Conservation (phyloP, 2,329 filamentous ascomycete genomes). For the Pestalotiopsis sp. region DNA sequence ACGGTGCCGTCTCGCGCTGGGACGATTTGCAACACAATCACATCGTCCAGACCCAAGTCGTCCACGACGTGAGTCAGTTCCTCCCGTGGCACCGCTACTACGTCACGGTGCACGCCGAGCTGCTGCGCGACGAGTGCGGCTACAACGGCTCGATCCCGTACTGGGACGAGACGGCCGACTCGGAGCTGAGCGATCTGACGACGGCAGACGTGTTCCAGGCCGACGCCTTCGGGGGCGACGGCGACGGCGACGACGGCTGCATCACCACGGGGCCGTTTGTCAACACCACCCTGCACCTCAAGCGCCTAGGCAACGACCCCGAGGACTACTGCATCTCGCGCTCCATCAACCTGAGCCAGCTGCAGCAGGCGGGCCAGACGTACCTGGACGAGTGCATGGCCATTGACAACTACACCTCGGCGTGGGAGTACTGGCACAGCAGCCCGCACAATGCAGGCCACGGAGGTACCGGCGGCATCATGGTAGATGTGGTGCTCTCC, state of each 20-base stretch:
- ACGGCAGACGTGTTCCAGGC: not conserved
- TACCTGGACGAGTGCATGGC: conserved; percentile 10
- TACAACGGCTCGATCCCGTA: conserved; percentile 16
- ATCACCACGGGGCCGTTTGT: not conserved
- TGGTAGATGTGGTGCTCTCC: conserved; percentile 16
- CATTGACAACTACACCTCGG: conserved; percentile 12
- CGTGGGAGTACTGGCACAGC: conserved; percentile 21
- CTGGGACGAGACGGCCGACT: conserved; percentile 2
- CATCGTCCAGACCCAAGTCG: not conserved
- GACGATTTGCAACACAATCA: not conserved
- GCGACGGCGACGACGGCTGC: not conserved
- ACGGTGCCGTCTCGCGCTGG: not conserved
- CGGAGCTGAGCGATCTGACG: not conserved
- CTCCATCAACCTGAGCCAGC: not conserved
- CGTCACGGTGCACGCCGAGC: conserved; percentile 11
- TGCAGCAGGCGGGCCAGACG: not conserved
- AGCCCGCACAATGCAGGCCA: conserved; percentile 24
- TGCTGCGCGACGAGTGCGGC: conserved; percentile 17
- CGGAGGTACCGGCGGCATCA: conserved; percentile 19
- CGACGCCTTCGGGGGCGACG: conserved; percentile 3
- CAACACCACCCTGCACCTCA: not conserved
- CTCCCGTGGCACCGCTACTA: conserved; percentile 18
- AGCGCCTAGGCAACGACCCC: not conserved
- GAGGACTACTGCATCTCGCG: not conserved
- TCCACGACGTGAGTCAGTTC: conserved; percentile 21